phyloP scores from a whole-genome alignment of 495 filamentous ascomycete species.

The Aspergillus sparsus region DNA sequence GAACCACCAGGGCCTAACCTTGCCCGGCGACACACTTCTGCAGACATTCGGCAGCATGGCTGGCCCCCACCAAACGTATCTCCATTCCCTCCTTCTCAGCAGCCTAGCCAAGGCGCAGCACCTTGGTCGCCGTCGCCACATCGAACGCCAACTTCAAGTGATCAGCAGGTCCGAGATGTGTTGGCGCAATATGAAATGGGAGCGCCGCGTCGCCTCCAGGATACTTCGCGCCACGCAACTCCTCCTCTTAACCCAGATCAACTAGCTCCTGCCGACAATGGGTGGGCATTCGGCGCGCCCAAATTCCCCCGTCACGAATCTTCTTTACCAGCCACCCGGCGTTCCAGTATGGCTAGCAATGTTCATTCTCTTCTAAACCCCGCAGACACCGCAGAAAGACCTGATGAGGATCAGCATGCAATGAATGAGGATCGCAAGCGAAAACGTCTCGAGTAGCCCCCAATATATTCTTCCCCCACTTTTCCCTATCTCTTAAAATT shows the following conservation, averaged over 20 bases:
- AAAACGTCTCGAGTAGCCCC: slow-evolving; percentile 64
- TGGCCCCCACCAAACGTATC: slow-evolving; percentile 73
- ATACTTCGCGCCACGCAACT: slow-evolving; percentile 69
- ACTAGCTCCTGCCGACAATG: slow-evolving; percentile 53
- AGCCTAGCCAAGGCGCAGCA: slow-evolving; percentile 48
- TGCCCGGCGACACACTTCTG: slow-evolving; percentile 87
- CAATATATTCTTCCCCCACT: background rate
- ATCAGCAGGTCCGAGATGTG: slow-evolving; percentile 79
- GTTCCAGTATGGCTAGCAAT: slow-evolving; percentile 74
- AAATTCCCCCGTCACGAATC: slow-evolving; percentile 45
- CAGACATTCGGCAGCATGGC: slow-evolving; percentile 87
- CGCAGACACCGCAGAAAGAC: slow-evolving; percentile 71
- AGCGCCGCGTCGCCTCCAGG: slow-evolving; percentile 54
- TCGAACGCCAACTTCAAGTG: slow-evolving; percentile 62
- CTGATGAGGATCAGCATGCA: slow-evolving; percentile 66
- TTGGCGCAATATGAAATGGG: slow-evolving; percentile 81
- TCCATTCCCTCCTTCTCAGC: slow-evolving; percentile 55
- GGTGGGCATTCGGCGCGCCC: slow-evolving; percentile 57
- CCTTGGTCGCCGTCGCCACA: slow-evolving; percentile 89
- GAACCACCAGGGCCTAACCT: slow-evolving; percentile 73
- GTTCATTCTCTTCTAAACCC: slow-evolving; percentile 83
- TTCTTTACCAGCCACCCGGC: slow-evolving; percentile 64
- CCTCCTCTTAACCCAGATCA: slow-evolving; percentile 61
- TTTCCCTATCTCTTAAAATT: background rate
- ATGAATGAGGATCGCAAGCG: slow-evolving; percentile 72